phyloP scores from a whole-genome alignment of 108 stramenopile genomes.

The Skeletonema potamos region DNA sequence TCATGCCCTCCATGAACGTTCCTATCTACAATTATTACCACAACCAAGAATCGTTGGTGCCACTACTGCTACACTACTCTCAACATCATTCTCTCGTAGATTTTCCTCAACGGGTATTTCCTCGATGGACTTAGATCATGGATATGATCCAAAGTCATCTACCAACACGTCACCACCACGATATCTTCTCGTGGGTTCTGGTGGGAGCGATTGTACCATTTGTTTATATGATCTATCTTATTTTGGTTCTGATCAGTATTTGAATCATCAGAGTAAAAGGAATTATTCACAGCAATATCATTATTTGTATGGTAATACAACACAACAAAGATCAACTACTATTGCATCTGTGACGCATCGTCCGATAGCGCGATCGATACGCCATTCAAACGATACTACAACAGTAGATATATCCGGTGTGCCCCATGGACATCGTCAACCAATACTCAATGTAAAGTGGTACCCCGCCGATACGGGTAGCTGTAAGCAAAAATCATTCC shows the following conservation, averaged over 20 bases:
- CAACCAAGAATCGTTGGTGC: slow-evolving; percentile 30
- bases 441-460: slow-evolving; percentile 63
- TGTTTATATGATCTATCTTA: slow-evolving; percentile 67
- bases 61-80: too few species aligned
- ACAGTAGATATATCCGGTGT: slow-evolving; percentile 10
- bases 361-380: slow-evolving; percentile 59
- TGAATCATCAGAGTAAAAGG: slow-evolving; percentile 15
- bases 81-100: not conserved
- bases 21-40: slow-evolving; percentile 18
- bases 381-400: slow-evolving; percentile 7
- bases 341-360: slow-evolving; percentile 21
- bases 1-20: not conserved
- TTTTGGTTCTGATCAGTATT: slow-evolving; percentile 52
- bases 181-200: slow-evolving; percentile 70
- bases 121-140: slow-evolving; percentile 42
- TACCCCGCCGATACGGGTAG: slow-evolving; percentile 74
- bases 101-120: slow-evolving; percentile 16
- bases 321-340: not conserved
- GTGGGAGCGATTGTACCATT: slow-evolving; percentile 57
- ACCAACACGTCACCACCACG: slow-evolving; percentile 24
- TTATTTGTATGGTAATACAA: slow-evolving; percentile 6
- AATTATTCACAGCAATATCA: not conserved
- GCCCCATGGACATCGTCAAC: slow-evolving; percentile 56
- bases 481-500: too few species aligned
- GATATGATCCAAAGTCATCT: not conserved